Evolutionary conservation across 805 yeast genomes (phyloP), one percentile per base, ranked within the genome.

Genomic region (Candida pseudoglaebosa): DNA sequence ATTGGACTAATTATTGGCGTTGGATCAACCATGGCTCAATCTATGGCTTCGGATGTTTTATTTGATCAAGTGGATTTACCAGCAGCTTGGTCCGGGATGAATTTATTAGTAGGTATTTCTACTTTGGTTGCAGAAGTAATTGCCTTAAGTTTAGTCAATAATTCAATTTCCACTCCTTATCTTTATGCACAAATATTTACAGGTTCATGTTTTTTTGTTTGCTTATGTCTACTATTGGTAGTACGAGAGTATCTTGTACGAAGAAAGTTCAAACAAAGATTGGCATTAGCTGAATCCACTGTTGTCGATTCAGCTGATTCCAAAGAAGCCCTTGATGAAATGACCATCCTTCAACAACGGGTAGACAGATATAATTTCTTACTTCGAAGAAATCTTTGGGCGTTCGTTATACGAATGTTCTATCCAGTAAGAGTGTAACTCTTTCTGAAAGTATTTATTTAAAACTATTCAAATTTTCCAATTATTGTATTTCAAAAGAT

Each of bases 141-240:
- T 34, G 82, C 78, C 0, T 70, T 78, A 42, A 66, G 75, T 2
- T 52, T 78, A 33, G 61, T 65, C 17, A 36, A 34, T 5, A 17
- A 40, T 7, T 28, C 22, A 12, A 18, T 20, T 18, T 13, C 41
- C 3, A 44, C 42, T 6, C 84, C 85, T 3, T 81, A 71, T 46
- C 55, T 73, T 22, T 69, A 79, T 45, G 69, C 82, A 2, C 85
- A 80, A 47, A 63, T 78, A 1, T 79, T 78, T 50, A 70, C 78
- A 3, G 84, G 84, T 3, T 52, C 67, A 13, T 51, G 71, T 32
- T 71, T 70, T 45, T 47, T 70, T n/a, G 56, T 54, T 15, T 73
- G 72, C 0, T 48, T 71, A 7, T 3, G 72, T 3, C 38, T 75
- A 21, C 53, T 71, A 26, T 41, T 73, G 2, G 57, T 75, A 1